Evolutionary conservation across 768 basidiomycete genomes (phyloP).

Genomic region (Xerocomellus dryophilus): DNA sequence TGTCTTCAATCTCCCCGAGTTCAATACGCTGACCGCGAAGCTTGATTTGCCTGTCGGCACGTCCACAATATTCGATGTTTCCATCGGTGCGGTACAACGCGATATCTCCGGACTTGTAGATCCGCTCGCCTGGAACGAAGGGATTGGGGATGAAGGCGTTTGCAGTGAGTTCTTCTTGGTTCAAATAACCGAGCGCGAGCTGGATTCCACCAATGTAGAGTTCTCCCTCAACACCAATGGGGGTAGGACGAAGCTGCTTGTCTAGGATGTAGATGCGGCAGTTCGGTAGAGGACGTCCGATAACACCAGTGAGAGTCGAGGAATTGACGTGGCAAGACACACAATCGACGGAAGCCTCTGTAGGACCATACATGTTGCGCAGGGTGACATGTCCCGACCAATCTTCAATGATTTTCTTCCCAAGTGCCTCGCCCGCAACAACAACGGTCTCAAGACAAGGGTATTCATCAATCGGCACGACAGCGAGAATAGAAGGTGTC

Average conservation of each 20-base stretch:
- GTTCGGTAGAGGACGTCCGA: constrained; percentile 33
- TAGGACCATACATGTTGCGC: constrained; percentile 36
- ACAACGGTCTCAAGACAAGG: constrained; percentile 29
- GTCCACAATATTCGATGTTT: constrained; percentile 32
- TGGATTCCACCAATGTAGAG: constrained; percentile 23
- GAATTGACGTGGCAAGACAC: constrained; percentile 26
- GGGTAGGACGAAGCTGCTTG: constrained; percentile 26
- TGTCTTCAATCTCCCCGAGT: constrained; percentile 33
- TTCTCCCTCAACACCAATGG: constrained; percentile 29
- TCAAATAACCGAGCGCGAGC: constrained; percentile 22
- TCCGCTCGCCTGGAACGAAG: constrained; percentile 27
- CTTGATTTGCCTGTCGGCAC: constrained; percentile 34
- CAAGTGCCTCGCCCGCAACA: constrained; percentile 24
- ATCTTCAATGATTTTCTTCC: constrained; percentile 23
- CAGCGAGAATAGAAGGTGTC: constrained; percentile 30
- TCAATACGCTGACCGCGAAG: constrained; percentile 35
- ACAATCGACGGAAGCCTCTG: constrained; percentile 32
- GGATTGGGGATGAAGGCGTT: constrained; percentile 30
- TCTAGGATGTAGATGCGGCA: constrained; percentile 29
- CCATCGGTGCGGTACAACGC: constrained; percentile 28
- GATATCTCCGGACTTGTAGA: constrained; percentile 34
- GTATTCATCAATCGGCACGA: constrained; percentile 26
- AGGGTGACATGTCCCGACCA: constrained; percentile 26
- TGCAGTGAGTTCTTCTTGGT: constrained; percentile 28
- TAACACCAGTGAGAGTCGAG: constrained; percentile 20